A percentile compares a stretch with the other conserved stretches of the same genome.
Conservation (phyloP, 129 eudicot genomes). For the Flaveria ramosissima region DNA sequence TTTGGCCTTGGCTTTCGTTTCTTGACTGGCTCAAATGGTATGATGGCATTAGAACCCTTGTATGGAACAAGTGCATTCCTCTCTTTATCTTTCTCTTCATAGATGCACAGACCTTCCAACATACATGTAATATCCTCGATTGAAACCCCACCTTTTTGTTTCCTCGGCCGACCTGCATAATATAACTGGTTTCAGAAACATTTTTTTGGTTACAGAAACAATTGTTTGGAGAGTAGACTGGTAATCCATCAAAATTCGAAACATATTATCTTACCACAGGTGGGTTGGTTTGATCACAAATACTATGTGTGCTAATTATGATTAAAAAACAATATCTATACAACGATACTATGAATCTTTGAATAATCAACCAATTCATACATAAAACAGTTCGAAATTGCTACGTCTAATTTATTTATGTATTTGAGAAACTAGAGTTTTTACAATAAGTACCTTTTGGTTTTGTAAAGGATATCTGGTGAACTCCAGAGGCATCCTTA, state of each 20-base stretch:
- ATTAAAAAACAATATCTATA: conserved; percentile 4
- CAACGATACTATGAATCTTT: not conserved
- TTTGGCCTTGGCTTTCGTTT: conserved; percentile 69
- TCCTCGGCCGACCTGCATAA: conserved; percentile 47
- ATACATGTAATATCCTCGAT: conserved; percentile 50
- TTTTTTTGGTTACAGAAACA: not conserved
- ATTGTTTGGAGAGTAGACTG: not conserved
- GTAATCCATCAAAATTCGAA: not conserved
- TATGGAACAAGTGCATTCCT: conserved; percentile 73
- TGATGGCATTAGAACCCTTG: conserved; percentile 50
- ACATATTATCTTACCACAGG: not conserved
- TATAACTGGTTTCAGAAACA: not conserved
- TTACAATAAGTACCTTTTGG: conserved; percentile 43
- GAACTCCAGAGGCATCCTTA: conserved; percentile 27
- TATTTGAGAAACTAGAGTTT: not conserved
- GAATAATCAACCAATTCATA: not conserved
- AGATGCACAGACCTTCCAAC: conserved; percentile 47
- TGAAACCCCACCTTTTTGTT: conserved; percentile 23
- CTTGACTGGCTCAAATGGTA: conserved; percentile 64
- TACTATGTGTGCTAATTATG: not conserved
- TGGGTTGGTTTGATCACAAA: not conserved
- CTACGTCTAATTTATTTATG: not conserved
- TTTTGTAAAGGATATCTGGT: conserved; percentile 34
- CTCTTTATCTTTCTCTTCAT: conserved; percentile 39
- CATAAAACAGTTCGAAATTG: not conserved